Base-by-base conservation (phyloP, 2,329 filamentous ascomycete genomes). In the Emmonsiellopsis sp. region DNA sequence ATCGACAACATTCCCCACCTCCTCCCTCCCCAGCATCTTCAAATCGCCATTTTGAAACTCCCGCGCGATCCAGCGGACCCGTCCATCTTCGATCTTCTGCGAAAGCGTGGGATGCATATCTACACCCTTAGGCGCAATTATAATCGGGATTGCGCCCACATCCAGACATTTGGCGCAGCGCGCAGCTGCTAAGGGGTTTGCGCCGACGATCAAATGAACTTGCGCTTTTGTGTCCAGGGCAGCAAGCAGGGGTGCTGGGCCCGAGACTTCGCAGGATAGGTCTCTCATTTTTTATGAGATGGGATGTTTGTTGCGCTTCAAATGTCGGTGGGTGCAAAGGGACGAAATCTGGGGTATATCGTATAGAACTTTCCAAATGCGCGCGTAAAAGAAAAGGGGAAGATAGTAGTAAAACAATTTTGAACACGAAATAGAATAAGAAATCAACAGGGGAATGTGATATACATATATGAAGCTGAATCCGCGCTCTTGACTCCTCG, bases 181-280 rank as follows among this genome's bases (percentile, higher is more conserved):
- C 34, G 89, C 81, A 51, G 86, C 86, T n/a, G 93, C 92, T 41
- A 98, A 79, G 11, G 92, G 84, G 64, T 91, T 93, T 35, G 86
- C 84, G 55, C 93, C 93, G 58, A 97, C 71, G 63, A 98, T 82
- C 54, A 98, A 78, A 68, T 98, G 93, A 41, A 91, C 60, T 51
- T 76, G 73, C 2, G 64, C 67, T 38, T 67, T 63, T 15, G 65
- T 68, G 57, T 72, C 65, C 55, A 72, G 61, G 20, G 73, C 70
- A 30, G 69, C 65, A 60, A 76, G 62, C 30, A 76, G 61, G 5
- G 53, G 51, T 8, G 37, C 35, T 15, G 46, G 51, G 15, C 44
- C 44, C 9, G 44, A 20, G 5, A 15, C 8, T 30, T 50, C 42
- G 16, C 16, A 34, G 5, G 41, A 34, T 10, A 52, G 31, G 13